Base-by-base conservation (phyloP, 176 grass and related monocot genomes). In the Musa acuminata region DNA sequence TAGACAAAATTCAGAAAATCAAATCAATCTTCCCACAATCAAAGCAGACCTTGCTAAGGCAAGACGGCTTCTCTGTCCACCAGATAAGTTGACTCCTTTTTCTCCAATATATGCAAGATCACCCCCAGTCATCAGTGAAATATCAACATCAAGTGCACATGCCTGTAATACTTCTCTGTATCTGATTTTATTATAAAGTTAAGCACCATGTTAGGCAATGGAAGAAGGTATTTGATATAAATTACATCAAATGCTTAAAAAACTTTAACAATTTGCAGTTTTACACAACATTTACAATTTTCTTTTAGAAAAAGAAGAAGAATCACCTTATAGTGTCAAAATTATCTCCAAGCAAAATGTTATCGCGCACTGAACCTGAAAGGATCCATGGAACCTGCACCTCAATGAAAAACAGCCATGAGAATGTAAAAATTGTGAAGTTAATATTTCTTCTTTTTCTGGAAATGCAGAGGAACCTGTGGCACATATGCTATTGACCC, bases 21-120 rank as follows among this genome's bases (percentile, higher is more conserved):
- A 55, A 68, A 74, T 74, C 26, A 71, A 62, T 19, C 1, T 67
- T 72, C 49, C 53, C 4, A 75, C 55, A 43, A 71, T 53, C 79
- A 25, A 14, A 69, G 23, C 75, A 80, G 20, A 91, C 87, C 94
- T 97, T 83, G 90, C 94, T 65, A 97, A 81, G 81, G 94, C 94
- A 83, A 97, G 77, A 67, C 94, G 90, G 48, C 90, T 78, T 87
- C 84, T 90, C 75, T 97, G 94, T 77, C 94, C 90, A 77, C 94
- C 94, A 82, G 94, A 97, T 82, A 97, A 86, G 84, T 97, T 97
- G 64, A 85, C 52, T 23, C 94, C 94, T 90, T 89, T 97, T 77
- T 97, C 94, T 75, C 82, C 79, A 87, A 97, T 89, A 69, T 84
- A 74, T 82, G 87, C 86, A 75, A 85, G 79, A 83, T 97, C 93